Base-by-base conservation (phyloP, 83 land plant species). In the Thuja plicata region DNA sequence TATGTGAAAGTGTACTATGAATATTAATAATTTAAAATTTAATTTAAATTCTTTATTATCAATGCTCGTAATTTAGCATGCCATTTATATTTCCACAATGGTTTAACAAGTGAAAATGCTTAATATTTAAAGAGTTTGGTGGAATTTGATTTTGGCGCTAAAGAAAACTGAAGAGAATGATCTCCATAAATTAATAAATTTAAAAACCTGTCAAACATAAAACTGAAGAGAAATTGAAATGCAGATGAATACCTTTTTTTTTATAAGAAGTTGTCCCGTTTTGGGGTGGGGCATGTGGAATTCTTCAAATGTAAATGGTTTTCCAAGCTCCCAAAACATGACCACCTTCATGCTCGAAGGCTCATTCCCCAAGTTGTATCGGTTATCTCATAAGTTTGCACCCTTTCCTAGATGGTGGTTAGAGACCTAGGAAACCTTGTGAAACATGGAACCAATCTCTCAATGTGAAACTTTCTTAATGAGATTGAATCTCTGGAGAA, bases 211-310 rank as follows among this genome's bases (percentile, higher is more conserved):
- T 60, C 21, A 21, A 15, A 15, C 21, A 17, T 57, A 57, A 57
- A 21, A 60, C 24, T 60, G 66, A 19, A 85, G 7, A 10, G 9
- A 43, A 46, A 41, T 84, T 4, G 7, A 17, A 60, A 60, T 48
- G 16, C 10, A 13, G 73, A 45, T 37, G 30, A 9, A n/a, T 60
- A 98, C 99, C 99, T 93, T 96, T 98, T 97, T 98, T 88, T 95
- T 95, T 91, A 98, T 88, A 62, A 98, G 93, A 60, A 96, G 85
- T 90, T 98, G 97, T 7, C 97, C 96, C 1, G 95, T 89, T 89
- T 98, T 97, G 32, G 99, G 99, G 38, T 95, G 95, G 74, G 99
- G 99, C 91, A 98, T 91, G 86, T 89, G 93, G 73, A 98, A 93
- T 6, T 98, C 99, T 88, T 98, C 97, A 85, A 97, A 91, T 81